Percentiles rank a stretch among this genome's conserved stretches.
These are phyloP conservation scores for Trichoderma reesei DNA, from an alignment of 495 filamentous ascomycete genomes.

Conservation along the genomic window DNA sequence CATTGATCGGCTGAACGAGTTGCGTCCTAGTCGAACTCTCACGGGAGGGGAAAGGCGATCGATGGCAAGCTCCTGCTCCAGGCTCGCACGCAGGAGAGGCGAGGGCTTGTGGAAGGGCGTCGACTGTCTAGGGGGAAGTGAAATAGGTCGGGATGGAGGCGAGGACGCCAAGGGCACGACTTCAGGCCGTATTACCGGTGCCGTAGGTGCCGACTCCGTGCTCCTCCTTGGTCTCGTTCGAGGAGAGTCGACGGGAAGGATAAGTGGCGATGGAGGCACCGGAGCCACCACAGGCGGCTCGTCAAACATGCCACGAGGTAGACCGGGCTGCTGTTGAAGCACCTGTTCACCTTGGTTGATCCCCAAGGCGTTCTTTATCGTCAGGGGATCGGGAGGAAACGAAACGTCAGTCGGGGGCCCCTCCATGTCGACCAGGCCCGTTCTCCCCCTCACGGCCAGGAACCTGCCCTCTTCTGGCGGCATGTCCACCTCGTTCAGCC, in stretches of 20 bases:
- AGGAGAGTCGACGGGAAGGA: constrained; percentile 2
- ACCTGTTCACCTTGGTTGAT: neutral
- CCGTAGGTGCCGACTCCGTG: constrained; percentile 1
- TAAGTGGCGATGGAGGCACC: constrained; percentile 3
- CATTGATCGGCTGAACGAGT: neutral
- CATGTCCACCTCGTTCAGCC: constrained; percentile 23
- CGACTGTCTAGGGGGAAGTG: neutral
- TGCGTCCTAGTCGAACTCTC: neutral
- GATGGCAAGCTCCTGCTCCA: constrained; percentile 8
- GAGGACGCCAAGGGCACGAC: neutral
- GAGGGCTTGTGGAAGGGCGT: neutral
- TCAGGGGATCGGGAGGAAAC: constrained; percentile 1
- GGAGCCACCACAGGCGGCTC: neutral
- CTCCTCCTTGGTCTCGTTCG: neutral
- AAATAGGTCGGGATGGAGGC: constrained; percentile 2
- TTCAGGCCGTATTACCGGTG: neutral
- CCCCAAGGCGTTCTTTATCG: constrained; percentile 8
- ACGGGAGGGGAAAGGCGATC: constrained; percentile 7
- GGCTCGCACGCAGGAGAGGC: constrained; percentile 1
- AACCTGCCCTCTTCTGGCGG: constrained; percentile 3
- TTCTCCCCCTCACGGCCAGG: constrained; percentile 4
- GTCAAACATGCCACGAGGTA: neutral
- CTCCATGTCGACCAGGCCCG: constrained; percentile 2
- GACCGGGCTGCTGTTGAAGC: no score
- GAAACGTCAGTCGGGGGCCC: neutral